These are phyloP conservation scores for Xylaria sp. DNA, from an alignment of 2,329 filamentous ascomycete species.

Conservation along the genomic window DNA sequence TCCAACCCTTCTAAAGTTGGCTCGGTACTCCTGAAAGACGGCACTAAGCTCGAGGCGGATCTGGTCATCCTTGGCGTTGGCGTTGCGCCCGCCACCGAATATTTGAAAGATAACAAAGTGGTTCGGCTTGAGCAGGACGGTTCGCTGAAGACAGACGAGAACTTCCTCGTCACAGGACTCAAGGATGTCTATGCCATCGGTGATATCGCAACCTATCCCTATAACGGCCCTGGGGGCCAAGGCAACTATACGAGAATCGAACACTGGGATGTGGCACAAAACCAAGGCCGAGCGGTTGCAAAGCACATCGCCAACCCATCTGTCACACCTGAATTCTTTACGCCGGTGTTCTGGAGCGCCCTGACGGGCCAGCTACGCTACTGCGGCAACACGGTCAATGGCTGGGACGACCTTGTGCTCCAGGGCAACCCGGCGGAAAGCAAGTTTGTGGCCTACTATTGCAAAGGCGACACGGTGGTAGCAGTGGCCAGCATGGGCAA, in stretches of 20 bases:
- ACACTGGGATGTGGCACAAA: constrained; percentile 99
- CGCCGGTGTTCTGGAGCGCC: constrained; percentile 97
- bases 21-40: constrained; percentile 84
- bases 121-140: constrained; percentile 83
- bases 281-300: constrained; percentile 84
- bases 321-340: constrained; percentile 75
- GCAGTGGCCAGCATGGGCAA: constrained; percentile 91
- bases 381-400: constrained; percentile 85
- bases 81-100: constrained; percentile 86
- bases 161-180: constrained; percentile 79
- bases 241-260: constrained; percentile 84
- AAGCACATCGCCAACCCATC: constrained; percentile 77
- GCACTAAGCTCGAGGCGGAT: constrained; percentile 85
- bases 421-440: constrained; percentile 79
- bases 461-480: constrained; percentile 84
- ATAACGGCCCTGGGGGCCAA: constrained; percentile 86
- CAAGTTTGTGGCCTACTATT: constrained; percentile 91
- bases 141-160: constrained; percentile 83
- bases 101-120: constrained; percentile 76
- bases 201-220: constrained; percentile 95
- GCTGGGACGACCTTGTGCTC: constrained; percentile 87
- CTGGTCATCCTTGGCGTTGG: constrained; percentile 92
- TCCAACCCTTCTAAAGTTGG: constrained; percentile 79
- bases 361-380: constrained; percentile 90
- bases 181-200: constrained; percentile 91